Base-by-base conservation (phyloP, 768 basidiomycete genomes). In the Russula sp. region DNA sequence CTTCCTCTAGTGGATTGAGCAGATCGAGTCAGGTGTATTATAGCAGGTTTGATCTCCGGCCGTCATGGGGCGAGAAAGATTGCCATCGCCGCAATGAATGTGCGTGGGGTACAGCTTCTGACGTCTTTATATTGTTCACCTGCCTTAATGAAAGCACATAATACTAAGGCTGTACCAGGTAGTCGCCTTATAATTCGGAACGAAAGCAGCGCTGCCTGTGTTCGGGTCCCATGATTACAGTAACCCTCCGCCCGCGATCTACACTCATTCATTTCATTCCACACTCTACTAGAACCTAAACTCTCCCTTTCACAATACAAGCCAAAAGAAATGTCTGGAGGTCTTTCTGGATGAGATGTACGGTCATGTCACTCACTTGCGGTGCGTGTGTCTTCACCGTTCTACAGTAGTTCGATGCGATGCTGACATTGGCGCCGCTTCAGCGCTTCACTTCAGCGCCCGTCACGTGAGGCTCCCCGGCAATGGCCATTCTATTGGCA, bases 281-380 rank as follows among this genome's bases (percentile, higher is more conserved):
- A 40, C 61, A 32, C 50, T 57, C 16, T 30, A 4, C 3, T 30
- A 30, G 3, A 30, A 2, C 16, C 34, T 26, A 34, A 14, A 57
- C 50, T 3, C 38, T 42, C 65, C 66, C 58, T 53, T 20, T 34
- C 20, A 69, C 66, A 40, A 92, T 93, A 90, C 87, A 92, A 74
- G 88, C 89, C 53, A 78, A 96, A 95, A 76, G 94, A 89, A 10
- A 10, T 34, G 10, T 72, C 93, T 94, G 20, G 89, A 95, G 70
- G 87, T 96, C 69, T 80, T 90, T 49, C 85, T 86, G 72, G 94
- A 96, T 80, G 94, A 94, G 78, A 93, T 98, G 87, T 88, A 94
- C 70, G 87, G 91, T 73, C 84, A 98, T 74, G 86, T 97, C 76
- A 94, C 11, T 13, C 36, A 36, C 36, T 36, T 36, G 3, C 13